Base-by-base conservation (phyloP, 345 rosid species). In the Eucalyptus virginea region DNA sequence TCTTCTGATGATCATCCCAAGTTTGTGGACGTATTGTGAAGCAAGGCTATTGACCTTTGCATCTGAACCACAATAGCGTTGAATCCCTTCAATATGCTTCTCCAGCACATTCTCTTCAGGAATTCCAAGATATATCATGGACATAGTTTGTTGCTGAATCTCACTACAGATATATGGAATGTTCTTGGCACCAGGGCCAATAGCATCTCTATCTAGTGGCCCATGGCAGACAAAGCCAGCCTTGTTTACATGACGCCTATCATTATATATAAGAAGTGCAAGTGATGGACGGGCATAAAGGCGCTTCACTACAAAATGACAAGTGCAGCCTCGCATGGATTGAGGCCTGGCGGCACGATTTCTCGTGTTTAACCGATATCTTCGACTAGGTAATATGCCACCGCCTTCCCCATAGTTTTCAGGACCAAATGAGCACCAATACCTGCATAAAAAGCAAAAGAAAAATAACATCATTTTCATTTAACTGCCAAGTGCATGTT, bases 361-460 rank as follows among this genome's bases (percentile, higher is more conserved):
- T 89, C 97, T 88, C 42, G 99, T 97, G 89, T 98, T 97, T 77
- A 96, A 96, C 88, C 97, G 94, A 89, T 96, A 96, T 86, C 93
- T 98, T 91, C 98, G 92, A 92, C 99, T 97, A 48, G 99, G 99
- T 58, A 98, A 93, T 69, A 95, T 92, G 69, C 92, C 92, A 88
- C 99, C 99, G 88, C 98, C 99, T 95, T 97, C 98, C 32, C 99
- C 99, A 88, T 98, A 97, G 94, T 97, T 97, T 95, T 98, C 98
- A 89, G 99, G 98, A 87, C 99, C 99, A 89, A 97, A 96, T n/a
- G 96, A 98, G 80, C 98, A 98, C 98, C 99, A 97, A 93, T 97
- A 97, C 93, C 99, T 96, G 87, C 85, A 85, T 69, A n/a, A 26
- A 81, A 81, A 72, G 34, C 34, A 19, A 58, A 60, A 23, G 51